A percentile compares a stretch with the other conserved stretches of the same genome.
phyloP scores from a whole-genome alignment of 106 monocot genomes.

The Acorus calamus region DNA sequence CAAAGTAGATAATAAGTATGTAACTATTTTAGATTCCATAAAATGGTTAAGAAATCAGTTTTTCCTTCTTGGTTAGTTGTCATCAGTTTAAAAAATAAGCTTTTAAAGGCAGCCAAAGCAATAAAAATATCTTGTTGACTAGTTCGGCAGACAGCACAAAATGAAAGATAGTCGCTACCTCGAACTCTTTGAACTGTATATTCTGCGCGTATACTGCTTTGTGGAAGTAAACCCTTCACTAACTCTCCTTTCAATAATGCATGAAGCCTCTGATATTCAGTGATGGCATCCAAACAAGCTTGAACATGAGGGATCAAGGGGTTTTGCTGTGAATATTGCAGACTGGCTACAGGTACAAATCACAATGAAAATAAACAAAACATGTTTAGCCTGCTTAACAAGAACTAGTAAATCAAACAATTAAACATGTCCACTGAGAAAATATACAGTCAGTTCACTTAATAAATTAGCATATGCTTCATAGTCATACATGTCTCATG shows the following conservation, averaged over 20 bases:
- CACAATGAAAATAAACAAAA: slow-evolving; percentile 17
- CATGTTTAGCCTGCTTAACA: background rate
- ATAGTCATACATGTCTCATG: too few species aligned
- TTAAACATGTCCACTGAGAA: too few species aligned
- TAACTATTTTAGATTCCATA: too few species aligned
- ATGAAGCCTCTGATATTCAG: slow-evolving; percentile 86
- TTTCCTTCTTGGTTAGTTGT: too few species aligned
- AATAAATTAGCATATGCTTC: too few species aligned
- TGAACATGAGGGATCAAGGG: slow-evolving; percentile 54
- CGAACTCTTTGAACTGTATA: slow-evolving; percentile 68
- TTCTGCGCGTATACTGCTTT: slow-evolving; percentile 63
- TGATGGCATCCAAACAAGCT: slow-evolving; percentile 74
- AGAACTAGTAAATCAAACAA: too few species aligned
- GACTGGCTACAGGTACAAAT: slow-evolving; percentile 17
- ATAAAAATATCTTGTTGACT: too few species aligned
- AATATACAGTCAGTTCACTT: too few species aligned
- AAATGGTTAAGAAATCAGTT: too few species aligned
- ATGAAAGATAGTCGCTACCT: slow-evolving; percentile 26
- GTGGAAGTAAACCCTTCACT: slow-evolving; percentile 78
- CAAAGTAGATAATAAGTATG: background rate
- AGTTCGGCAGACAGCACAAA: too few species aligned
- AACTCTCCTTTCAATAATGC: slow-evolving; percentile 92
- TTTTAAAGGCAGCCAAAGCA: too few species aligned
- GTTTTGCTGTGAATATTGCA: slow-evolving; percentile 43
- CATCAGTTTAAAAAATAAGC: too few species aligned